Evolutionary conservation across 495 filamentous ascomycete species (phyloP).

Genomic region (Penicillium samsonianum): DNA sequence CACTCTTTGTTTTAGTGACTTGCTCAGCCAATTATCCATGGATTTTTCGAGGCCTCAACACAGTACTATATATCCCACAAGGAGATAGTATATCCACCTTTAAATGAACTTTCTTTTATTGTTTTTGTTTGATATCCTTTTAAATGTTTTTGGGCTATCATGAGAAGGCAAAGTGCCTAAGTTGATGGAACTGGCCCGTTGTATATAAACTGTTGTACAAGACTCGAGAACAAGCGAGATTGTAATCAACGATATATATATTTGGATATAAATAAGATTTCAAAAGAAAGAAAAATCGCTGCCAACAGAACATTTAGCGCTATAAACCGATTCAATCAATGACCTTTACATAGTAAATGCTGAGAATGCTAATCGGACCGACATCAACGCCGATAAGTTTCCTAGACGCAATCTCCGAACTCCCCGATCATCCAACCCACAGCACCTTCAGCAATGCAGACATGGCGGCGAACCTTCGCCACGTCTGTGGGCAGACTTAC

Average conservation of each 20-base stretch:
- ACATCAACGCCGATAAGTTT: conserved; percentile 19
- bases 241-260: background rate
- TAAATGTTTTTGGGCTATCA: too few species aligned
- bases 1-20: conserved; percentile 1
- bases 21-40: background rate
- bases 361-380: conserved; percentile 6
- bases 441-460: conserved; percentile 40
- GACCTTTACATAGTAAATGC: background rate
- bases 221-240: background rate
- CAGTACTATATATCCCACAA: background rate
- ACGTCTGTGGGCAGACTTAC: conserved; percentile 43
- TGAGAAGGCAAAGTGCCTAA: too few species aligned
- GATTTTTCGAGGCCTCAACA: background rate
- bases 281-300: background rate
- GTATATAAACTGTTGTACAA: background rate
- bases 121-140: too few species aligned
- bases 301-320: background rate
- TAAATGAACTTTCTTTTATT: background rate
- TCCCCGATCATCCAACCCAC: conserved; percentile 21
- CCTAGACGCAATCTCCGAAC: conserved; percentile 25
- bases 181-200: background rate
- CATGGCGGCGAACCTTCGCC: conserved; percentile 46
- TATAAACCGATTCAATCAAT: background rate
- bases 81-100: background rate
- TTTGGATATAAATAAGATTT: background rate